These are phyloP conservation scores for Cutaneotrichosporon sp. DNA, from an alignment of 1,284 basidiomycete genomes.

Conservation along the genomic window DNA sequence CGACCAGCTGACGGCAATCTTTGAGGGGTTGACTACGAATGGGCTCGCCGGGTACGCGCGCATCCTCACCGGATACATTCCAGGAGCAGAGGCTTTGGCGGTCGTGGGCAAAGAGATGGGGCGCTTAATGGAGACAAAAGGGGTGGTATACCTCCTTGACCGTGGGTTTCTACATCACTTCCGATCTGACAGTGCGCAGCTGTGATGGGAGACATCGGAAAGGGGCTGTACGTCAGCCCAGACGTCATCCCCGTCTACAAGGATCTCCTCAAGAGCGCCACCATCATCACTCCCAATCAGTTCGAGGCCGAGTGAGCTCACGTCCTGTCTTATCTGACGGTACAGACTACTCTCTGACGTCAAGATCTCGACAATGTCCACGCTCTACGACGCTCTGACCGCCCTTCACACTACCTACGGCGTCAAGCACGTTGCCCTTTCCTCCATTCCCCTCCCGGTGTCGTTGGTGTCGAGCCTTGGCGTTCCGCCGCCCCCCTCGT, in stretches of 20 bases:
- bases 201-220: slow-evolving; percentile 86
- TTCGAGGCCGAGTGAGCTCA: slow-evolving; percentile 87
- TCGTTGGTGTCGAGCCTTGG: slow-evolving; percentile 35
- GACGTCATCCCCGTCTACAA: slow-evolving; percentile 89
- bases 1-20: slow-evolving; percentile 67
- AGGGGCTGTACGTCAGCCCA: slow-evolving; percentile 76
- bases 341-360: slow-evolving; percentile 71
- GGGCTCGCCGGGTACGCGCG: slow-evolving; percentile 66
- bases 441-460: slow-evolving; percentile 66
- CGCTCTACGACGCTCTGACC: slow-evolving; percentile 69
- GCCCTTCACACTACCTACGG: slow-evolving; percentile 72
- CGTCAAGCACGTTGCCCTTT: slow-evolving; percentile 87
- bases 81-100: slow-evolving; percentile 74
- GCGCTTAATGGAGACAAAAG: slow-evolving; percentile 55
- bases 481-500: slow-evolving; percentile 43
- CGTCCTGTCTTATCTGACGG: background rate
- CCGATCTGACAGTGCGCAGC: slow-evolving; percentile 55
- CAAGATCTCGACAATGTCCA: slow-evolving; percentile 64
- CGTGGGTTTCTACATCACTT: slow-evolving; percentile 67
- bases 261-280: slow-evolving; percentile 72
- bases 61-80: slow-evolving; percentile 85
- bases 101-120: slow-evolving; percentile 67
- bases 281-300: slow-evolving; percentile 96
- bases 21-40: slow-evolving; percentile 67
- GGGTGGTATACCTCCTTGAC: slow-evolving; percentile 82